These are phyloP conservation scores for Chiua virens DNA, from an alignment of 768 basidiomycete genomes.

Conservation along the genomic window DNA sequence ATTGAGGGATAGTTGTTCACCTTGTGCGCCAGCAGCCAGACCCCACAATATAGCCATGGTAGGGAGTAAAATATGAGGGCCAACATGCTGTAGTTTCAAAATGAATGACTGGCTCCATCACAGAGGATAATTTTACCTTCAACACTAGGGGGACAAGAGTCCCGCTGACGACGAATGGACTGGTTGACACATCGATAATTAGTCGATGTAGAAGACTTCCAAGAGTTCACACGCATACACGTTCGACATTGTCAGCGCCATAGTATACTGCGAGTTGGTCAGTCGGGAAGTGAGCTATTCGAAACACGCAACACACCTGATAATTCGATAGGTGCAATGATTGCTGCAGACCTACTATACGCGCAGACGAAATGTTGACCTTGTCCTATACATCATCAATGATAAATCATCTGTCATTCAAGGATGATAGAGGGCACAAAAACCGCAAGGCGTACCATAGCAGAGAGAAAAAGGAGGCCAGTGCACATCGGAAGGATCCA, in stretches of 20 bases:
- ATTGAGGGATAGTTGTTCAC: no score
- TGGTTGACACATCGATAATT: constrained; percentile 5
- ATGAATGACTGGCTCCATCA: no score
- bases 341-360: constrained; percentile 55
- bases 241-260: constrained; percentile 24
- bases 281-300: background rate
- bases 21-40: no score
- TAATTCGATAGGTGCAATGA: constrained; percentile 34
- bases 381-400: no score
- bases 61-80: no score
- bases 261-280: constrained; percentile 33
- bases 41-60: no score
- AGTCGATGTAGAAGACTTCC: background rate
- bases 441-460: constrained; percentile 37
- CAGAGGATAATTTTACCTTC: constrained; percentile 30
- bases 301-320: constrained; percentile 1
- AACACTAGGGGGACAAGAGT: constrained; percentile 60
- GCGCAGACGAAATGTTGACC: constrained; percentile 53
- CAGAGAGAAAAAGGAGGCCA: constrained; percentile 51
- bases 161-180: constrained; percentile 55
- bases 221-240: constrained; percentile 6
- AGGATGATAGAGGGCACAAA: background rate
- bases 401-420: background rate
- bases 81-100: no score
- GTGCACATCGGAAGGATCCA: constrained; percentile 48